Evolutionary conservation across 176 grass and related monocot species (phyloP), one percentile per base, ranked within the genome.

Genomic region (Phragmites australis): DNA sequence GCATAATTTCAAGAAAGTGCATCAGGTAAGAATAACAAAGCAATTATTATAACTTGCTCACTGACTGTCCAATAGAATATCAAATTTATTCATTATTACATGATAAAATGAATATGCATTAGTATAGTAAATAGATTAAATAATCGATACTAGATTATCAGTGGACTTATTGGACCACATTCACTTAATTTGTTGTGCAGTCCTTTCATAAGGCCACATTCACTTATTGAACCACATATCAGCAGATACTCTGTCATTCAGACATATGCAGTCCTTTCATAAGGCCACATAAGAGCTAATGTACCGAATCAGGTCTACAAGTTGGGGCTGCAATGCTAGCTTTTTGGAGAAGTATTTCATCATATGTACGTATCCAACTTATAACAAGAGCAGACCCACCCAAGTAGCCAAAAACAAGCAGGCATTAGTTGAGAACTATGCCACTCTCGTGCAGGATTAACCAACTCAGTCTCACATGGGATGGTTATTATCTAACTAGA

Each of bases 91-190:
- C 51, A 37, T 68, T 27, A 22, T 49, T 25, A 67, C 18, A n/a
- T 32, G 77, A 50, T 14, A 76, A 85, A 57, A 75, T 19, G 13
- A 19, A 9, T 42, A 45, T 53, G n/a, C 13, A 45, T 70, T 87
- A 13, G 50, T 31, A 51, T 31, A 59, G 72, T 30, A 53, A 21
- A 14, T 55, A 16, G 48, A 63, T 39, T 74, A 57, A 37, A 46
- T 40, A 52, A 10, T 55, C 8, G 14, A 45, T 48, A 29, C 16
- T 6, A 18, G 48, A 66, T 66, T 6, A 76, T 68, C 11, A 23
- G 12, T 21, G 30, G 26, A 51, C 65, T 52, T 58, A 44, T 44
- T 5, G n/a, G 45, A 54, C 4, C 10, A 11, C 1, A 73, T 45
- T 62, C 25, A 34, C 26, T 79, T 53, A 52, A 6, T 79, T 64